These are phyloP conservation scores for Pythium volutum DNA, from an alignment of 352 stramenopile genomes.

Conservation along the genomic window DNA sequence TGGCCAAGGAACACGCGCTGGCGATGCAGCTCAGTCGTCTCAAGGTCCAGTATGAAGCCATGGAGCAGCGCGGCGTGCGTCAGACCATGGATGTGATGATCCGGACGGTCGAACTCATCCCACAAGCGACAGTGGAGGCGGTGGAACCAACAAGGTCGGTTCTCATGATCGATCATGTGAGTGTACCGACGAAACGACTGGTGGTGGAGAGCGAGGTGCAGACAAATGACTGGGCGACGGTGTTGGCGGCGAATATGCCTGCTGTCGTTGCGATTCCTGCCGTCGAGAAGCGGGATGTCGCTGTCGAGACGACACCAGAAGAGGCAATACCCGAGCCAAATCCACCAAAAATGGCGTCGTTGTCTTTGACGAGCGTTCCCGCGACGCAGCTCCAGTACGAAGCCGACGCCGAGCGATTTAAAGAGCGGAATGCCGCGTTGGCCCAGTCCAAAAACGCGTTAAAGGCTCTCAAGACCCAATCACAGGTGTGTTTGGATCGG, in stretches of 20 bases:
- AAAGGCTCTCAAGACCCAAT: constrained; percentile 28
- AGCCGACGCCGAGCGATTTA: constrained; percentile 41
- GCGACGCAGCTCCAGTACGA: constrained; percentile 38
- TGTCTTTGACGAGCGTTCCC: neutral
- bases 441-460: constrained; percentile 45
- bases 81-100: constrained; percentile 35
- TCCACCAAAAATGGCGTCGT: too few relatives aligned
- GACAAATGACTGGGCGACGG: neutral
- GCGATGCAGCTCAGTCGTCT: constrained; percentile 22
- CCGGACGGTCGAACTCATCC: constrained; percentile 33
- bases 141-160: neutral
- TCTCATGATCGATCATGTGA: neutral
- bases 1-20: constrained; percentile 34
- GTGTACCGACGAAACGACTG: neutral
- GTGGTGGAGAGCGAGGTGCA: constrained; percentile 3
- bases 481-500: constrained; percentile 31
- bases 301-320: constrained; percentile 7
- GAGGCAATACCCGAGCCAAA: neutral
- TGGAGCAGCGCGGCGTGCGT: constrained; percentile 37
- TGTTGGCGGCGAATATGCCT: neutral
- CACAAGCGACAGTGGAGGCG: neutral
- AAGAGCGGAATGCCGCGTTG: constrained; percentile 39
- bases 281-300: constrained; percentile 3
- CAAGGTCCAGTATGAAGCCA: constrained; percentile 24
- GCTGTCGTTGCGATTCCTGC: neutral